These are phyloP conservation scores for Geotrichum ghanense DNA, from an alignment of 805 yeast genomes.

Conservation along the genomic window DNA sequence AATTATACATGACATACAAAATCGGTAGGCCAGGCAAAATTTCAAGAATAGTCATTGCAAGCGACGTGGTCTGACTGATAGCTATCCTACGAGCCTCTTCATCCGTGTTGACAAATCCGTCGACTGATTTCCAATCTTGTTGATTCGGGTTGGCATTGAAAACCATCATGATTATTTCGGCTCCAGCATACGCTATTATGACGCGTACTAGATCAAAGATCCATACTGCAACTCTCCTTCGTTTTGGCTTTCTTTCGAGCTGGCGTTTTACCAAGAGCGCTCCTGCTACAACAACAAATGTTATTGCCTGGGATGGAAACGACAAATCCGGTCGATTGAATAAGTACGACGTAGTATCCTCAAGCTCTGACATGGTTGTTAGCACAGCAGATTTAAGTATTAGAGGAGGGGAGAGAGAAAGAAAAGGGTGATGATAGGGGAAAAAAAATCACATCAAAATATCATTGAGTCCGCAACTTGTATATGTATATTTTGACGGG, in stretches of 20 bases:
- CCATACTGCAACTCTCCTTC: slow-evolving; percentile 7
- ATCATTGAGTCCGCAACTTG: no score
- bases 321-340: neutral
- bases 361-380: no score
- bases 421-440: no score
- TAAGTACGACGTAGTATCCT: no score
- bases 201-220: slow-evolving; percentile 6
- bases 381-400: no score
- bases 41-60: slow-evolving; percentile 3
- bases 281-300: slow-evolving; percentile 6
- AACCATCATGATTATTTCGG: slow-evolving; percentile 5
- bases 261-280: slow-evolving; percentile 6
- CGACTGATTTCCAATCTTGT: no score
- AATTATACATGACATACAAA: slow-evolving; percentile 3
- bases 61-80: neutral
- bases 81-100: no score
- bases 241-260: slow-evolving; percentile 7
- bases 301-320: neutral
- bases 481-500: no score
- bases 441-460: no score
- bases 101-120: no score
- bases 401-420: no score
- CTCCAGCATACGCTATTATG: slow-evolving; percentile 3
- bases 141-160: no score
- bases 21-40: slow-evolving; percentile 6